Base-by-base conservation (phyloP, 495 filamentous ascomycete species). In the Daldinia childiae region DNA sequence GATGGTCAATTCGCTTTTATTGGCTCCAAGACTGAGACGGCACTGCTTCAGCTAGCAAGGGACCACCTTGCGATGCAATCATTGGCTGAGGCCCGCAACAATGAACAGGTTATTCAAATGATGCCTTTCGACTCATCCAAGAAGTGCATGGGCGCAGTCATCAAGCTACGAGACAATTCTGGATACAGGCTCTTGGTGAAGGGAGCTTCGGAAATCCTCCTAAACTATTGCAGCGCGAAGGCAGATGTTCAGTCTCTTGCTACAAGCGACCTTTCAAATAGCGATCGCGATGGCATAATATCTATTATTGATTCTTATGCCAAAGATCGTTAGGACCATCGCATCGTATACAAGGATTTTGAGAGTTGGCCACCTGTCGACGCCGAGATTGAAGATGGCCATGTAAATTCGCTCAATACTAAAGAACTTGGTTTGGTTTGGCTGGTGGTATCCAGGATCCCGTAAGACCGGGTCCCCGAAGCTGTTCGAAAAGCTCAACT, bases 381-480 rank as follows among this genome's bases (percentile, higher is more conserved):
- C 14, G 79, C 83, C 14, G 87, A 89, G 56, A 84, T 89, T 34
- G 87, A 91, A 74, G 83, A 84, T 14, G 82, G 77, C 6, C 84
- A 89, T 36, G 88, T 87, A 80, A 86, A 3, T 92, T 94, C 71
- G 87, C 15, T 81, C 86, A n/a, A 72, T 95, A 0, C 90, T 92
- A 72, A 87, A 87, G 32, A 84, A 90, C 36, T 89, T 93, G 83
- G 79, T 86, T 38, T 86, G 92, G 68, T 7, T 78, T 93, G 45
- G 86, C 92, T 36, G 92, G 92, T n/a, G n/a, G 26, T 72, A 92
- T 94, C 48, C 90, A 92, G 68, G 92, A 94, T 75, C 90, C 91
- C n/a, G 83, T 93, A 27, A 85, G 91, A 58, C 79, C 80, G 6
- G 93, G 93, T 95, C 15, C 81, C 85, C 11, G 90, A 94, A 30